Evolutionary conservation across 108 stramenopile species (phyloP), one percentile per base, ranked within the genome.

Genomic region (Skeletonema costatum): DNA sequence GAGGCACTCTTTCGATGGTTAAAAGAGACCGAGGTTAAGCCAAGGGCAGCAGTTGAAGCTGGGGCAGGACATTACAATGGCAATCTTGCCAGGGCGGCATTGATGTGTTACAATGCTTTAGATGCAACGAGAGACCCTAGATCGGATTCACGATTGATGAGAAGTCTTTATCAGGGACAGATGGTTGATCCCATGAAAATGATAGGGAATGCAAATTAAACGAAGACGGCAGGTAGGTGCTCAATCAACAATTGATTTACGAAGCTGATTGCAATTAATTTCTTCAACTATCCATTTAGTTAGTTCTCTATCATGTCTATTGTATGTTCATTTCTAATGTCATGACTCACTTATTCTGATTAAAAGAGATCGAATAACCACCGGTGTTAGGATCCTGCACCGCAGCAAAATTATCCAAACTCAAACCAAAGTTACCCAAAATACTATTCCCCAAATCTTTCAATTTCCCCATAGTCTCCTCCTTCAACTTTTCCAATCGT

Each of bases 371-470:
- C 60, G 73, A 90, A 70, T 91, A 92, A 25, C 90, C 88, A 1
- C 93, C 91, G 4, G 87, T 95, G 7, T 87, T 90, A 9, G 97
- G 97, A 85, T 99, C 98, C 89, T 99, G 92, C 8, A 93, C 86
- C 33, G 98, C 86, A 77, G 97, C 78, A 71, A 99, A 99, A 70
- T 99, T 99, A 76, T 99, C 98, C 66, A 98, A 64, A 61, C 92
- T 93, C 83, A 99, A 70, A 11, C 99, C 99, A 86, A 99, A 99
- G 71, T 98, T 95, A 19, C 97, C 93, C 19, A 99, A 79, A 7
- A 99, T 69, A 21, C 78, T 81, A 76, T 99, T 98, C n/a, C 99
- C 99, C 63, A 99, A 82, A 36, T 99, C 98, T 80, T 98, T 99
- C 46, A 99, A 87, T 72, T 99, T 98, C 21, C 84, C 92, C 82